A percentile compares a stretch with the other conserved stretches of the same genome.
phyloP scores from a whole-genome alignment of 1,284 basidiomycete species.

The Apiotrichum laibachii region DNA sequence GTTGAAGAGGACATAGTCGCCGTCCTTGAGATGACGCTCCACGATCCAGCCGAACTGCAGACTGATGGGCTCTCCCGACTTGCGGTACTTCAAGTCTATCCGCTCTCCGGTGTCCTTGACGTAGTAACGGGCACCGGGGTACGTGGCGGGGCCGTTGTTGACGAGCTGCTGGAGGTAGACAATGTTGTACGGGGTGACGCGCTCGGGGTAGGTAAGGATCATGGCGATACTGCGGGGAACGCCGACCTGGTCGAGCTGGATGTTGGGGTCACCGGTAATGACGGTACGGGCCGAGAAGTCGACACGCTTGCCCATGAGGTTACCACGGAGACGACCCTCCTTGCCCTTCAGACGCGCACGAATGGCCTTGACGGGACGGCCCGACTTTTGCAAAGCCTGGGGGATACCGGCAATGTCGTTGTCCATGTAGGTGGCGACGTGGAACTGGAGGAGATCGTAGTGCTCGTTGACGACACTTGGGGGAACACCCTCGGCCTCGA shows the following conservation, averaged over 20 bases:
- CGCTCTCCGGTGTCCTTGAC: constrained; percentile 97
- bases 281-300: constrained; percentile 99
- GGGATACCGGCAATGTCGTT: constrained; percentile 99
- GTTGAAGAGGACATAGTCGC: constrained; percentile 96
- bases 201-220: constrained; percentile 96
- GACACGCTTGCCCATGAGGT: constrained; percentile 99
- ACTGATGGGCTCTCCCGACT: constrained; percentile 88
- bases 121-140: constrained; percentile 96
- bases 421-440: constrained; percentile 99
- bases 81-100: constrained; percentile 95
- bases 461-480: constrained; percentile 95
- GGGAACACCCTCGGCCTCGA: constrained; percentile 95
- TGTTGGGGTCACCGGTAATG: constrained; percentile 97
- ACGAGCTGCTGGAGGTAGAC: constrained; percentile 91
- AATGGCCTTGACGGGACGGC: constrained; percentile 96
- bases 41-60: constrained; percentile 99
- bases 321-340: constrained; percentile 95
- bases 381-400: constrained; percentile 95
- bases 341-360: constrained; percentile 98
- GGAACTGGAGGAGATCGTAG: constrained; percentile 95
- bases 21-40: constrained; percentile 94
- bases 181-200: constrained; percentile 98
- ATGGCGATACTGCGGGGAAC: constrained; percentile 97
- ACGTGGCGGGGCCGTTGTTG: constrained; percentile 91
- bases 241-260: constrained; percentile 95